Evolutionary conservation across 225 moss, liverwort and hornwort species (phyloP).

Genomic region (Marchantia paleacea): DNA sequence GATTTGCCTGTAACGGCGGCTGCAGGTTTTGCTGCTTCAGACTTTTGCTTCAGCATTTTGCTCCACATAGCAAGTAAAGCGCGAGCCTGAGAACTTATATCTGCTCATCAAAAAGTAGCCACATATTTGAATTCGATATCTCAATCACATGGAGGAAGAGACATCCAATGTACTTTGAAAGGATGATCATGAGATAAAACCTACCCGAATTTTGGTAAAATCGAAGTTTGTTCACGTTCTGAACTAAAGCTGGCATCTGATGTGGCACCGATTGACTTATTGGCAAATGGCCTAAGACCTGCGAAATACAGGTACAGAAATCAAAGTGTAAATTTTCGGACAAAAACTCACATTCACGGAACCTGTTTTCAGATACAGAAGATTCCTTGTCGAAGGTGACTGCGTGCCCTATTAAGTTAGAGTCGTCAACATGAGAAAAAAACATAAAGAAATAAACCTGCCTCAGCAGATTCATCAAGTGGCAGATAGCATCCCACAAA

Average conservation of each 20-base stretch:
- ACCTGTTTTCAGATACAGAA: too few relatives aligned
- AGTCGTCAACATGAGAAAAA: too few relatives aligned
- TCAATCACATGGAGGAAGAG: neutral
- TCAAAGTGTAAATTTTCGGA: too few relatives aligned
- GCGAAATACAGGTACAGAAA: slow-evolving; percentile 10
- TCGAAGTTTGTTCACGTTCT: slow-evolving; percentile 87
- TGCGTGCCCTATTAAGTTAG: too few relatives aligned
- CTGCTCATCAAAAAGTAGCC: slow-evolving; percentile 37
- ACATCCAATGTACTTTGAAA: neutral
- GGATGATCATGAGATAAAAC: neutral
- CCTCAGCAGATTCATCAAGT: too few relatives aligned
- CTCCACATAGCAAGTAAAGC: slow-evolving; percentile 78
- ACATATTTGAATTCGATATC: neutral
- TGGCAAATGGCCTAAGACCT: slow-evolving; percentile 89
- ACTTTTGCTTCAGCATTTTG: slow-evolving; percentile 65
- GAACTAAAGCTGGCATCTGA: slow-evolving; percentile 71
- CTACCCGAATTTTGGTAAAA: slow-evolving; percentile 62
- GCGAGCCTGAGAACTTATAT: slow-evolving; percentile 66
- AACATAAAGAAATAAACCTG: too few relatives aligned
- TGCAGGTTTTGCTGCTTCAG: slow-evolving; percentile 39
- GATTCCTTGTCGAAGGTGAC: too few relatives aligned
- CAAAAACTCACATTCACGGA: too few relatives aligned
- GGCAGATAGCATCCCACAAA: too few relatives aligned
- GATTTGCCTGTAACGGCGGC: slow-evolving; percentile 24
- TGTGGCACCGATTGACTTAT: slow-evolving; percentile 69